Evolutionary conservation across 176 grass and related monocot species (phyloP), one percentile per base, ranked within the genome.

Genomic region (Ampelocalamus luodianensis): DNA sequence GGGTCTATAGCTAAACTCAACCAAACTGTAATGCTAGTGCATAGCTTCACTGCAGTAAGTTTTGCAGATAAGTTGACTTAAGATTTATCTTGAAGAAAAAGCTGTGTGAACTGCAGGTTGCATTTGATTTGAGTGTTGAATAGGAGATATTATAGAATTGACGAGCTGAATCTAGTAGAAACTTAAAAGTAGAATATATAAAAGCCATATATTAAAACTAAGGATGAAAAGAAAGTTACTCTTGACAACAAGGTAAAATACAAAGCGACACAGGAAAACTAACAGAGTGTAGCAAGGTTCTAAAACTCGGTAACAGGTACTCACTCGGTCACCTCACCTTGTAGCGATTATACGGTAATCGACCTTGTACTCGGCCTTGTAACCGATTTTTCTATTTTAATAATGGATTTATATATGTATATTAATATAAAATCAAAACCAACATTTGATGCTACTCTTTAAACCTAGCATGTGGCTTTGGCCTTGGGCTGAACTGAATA

Each of bases 41-140:
- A 48, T 76, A 82, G 6, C 56, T 79, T 77, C 20, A 6, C 10
- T 77, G 78, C 6, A 61, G 46, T 63, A 53, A 71, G 55, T n/a
- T 67, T 66, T 46, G 44, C 34, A 61, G 43, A 63, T 83, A 39
- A 53, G 43, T 62, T 14, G 22, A 20, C 8, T 82, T 64, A 70
- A 56, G 11, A 61, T 61, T 68, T 81, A 67, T 38, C 15, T 59
- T 49, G 29, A 65, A 24, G 70, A 50, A 4, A 20, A 84, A 37
- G 10, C 12, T 73, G 16, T 80, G 64, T 83, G 38, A 62, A 63
- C 24, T 63, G 68, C 27, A 48, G 24, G 40, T 49, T 72, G 54
- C 59, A 65, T 61, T 61, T 76, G 27, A 49, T 76, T 59, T 50
- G 12, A 76, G 7, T 65, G 14, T 65, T 65, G 29, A 46, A 65